Base-by-base conservation (phyloP, 164 flowering plant genomes). In the Saururus chinensis region DNA sequence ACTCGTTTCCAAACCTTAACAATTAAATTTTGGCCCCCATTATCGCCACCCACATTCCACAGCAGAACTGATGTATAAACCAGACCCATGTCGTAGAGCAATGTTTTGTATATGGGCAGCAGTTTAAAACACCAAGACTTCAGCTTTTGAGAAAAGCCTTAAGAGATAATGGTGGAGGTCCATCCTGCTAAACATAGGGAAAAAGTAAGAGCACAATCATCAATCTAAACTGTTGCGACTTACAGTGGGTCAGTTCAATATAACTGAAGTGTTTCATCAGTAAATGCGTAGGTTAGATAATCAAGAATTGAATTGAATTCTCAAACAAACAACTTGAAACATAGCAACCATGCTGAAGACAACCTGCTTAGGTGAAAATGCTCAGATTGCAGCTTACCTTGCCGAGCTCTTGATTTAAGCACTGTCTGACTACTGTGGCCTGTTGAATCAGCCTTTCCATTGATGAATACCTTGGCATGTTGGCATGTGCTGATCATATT, bases 371-470 rank as follows among this genome's bases (percentile, higher is more conserved):
- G 0, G 40, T 30, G 16, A 26, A 35, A 53, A 40, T 37, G 17
- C 35, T 9, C 37, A 10, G 66, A 56, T n/a, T 21, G 60, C 16
- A 37, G 40, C 52, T 16, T 37, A 95, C 99, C 97, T 91, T 91
- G 66, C 80, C 80, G 54, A 37, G 66, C 57, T 91, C 96, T 71
- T 82, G 87, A 66, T 66, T 79, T 57, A 95, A 76, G 70, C 64
- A 73, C 64, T 95, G 96, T 67, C 86, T 80, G 45, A 84, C 93
- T 40, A 81, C 83, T 9, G 91, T 78, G 53, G 83, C 71, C 65
- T 95, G 99, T 59, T 91, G 95, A 74, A 93, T 74, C 62, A 93
- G 80, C 80, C 87, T 86, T 65, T 90, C 97, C 89, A 93, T 64
- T 58, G 88, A 81, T 54, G 96, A 77, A 74, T 86, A 76, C 61